phyloP scores from a whole-genome alignment of 331 rosid genomes.

The Prunus yedoensis region DNA sequence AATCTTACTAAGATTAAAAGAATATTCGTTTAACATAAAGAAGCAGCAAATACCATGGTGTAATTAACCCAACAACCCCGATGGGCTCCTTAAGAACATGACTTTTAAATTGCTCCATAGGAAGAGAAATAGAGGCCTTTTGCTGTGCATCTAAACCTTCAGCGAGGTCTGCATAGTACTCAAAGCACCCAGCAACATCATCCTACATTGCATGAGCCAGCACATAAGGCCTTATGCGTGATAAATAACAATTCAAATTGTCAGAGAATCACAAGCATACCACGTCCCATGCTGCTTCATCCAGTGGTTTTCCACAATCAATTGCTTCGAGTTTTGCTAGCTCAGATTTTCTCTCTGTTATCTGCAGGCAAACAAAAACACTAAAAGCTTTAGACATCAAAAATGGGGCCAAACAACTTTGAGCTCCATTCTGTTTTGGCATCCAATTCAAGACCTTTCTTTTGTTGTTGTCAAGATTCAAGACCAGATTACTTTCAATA shows the following conservation, averaged over 20 bases:
- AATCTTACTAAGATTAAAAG: neutral
- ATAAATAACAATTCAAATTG: neutral
- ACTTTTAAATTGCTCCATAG: slow-evolving; percentile 77
- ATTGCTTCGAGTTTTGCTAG: slow-evolving; percentile 69
- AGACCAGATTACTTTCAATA: neutral
- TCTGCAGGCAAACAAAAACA: slow-evolving; percentile 31
- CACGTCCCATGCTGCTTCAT: slow-evolving; percentile 92
- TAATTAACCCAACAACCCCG: slow-evolving; percentile 88
- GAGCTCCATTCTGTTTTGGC: neutral
- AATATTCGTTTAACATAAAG: neutral
- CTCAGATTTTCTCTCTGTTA: slow-evolving; percentile 57
- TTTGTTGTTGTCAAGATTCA: neutral
- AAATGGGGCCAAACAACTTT: neutral
- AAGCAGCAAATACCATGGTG: slow-evolving; percentile 70
- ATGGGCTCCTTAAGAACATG: slow-evolving; percentile 89
- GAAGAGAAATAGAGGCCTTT: slow-evolving; percentile 72
- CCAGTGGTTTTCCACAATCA: slow-evolving; percentile 89
- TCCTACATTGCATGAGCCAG: slow-evolving; percentile 51
- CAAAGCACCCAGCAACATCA: slow-evolving; percentile 98
- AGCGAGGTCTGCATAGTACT: slow-evolving; percentile 95
- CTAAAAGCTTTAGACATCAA: neutral
- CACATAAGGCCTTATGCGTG: slow-evolving; percentile 4
- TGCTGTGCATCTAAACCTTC: slow-evolving; percentile 83
- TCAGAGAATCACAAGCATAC: slow-evolving; percentile 35
- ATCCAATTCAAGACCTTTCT: neutral